phyloP scores from a whole-genome alignment of 1,284 basidiomycete genomes.

The Malassezia furfur region DNA sequence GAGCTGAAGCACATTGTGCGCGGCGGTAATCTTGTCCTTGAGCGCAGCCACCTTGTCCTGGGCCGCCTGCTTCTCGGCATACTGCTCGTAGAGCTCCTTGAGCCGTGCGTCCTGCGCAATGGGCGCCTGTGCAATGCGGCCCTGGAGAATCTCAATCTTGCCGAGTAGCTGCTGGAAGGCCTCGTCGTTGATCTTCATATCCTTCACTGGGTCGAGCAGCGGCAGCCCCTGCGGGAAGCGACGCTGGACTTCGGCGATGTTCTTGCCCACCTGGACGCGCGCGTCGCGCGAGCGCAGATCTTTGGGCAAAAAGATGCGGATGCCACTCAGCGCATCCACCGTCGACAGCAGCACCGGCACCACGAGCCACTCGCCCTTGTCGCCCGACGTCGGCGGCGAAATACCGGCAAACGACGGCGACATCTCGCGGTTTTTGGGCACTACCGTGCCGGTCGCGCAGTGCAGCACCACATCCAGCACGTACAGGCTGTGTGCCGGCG shows the following conservation, averaged over 20 bases:
- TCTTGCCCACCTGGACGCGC: constrained; percentile 77
- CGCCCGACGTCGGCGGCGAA: constrained; percentile 23
- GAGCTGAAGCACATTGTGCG: constrained; percentile 84
- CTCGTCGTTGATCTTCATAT: constrained; percentile 93
- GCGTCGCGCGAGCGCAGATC: constrained; percentile 69
- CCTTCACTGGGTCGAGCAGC: constrained; percentile 79
- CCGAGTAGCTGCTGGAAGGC: constrained; percentile 67
- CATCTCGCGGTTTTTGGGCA: constrained; percentile 48
- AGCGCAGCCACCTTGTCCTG: constrained; percentile 64
- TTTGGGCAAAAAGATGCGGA: constrained; percentile 79
- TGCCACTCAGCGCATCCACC: constrained; percentile 72
- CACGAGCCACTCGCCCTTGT: constrained; percentile 60
- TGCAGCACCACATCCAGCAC: constrained; percentile 86
- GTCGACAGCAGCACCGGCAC: constrained; percentile 83
- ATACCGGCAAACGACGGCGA: constrained; percentile 22
- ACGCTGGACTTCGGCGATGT: constrained; percentile 75
- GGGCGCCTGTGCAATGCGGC: constrained; percentile 22
- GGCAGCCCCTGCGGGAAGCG: constrained; percentile 77
- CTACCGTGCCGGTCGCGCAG: constrained; percentile 60
- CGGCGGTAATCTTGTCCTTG: constrained; percentile 74
- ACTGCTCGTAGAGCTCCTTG: constrained; percentile 68
- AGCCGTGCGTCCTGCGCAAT: constrained; percentile 56
- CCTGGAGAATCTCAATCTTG: constrained; percentile 36
- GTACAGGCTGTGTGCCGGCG: constrained; percentile 77
- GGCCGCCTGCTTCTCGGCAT: constrained; percentile 65